These are phyloP conservation scores for Skeletonema marinoi DNA, from an alignment of 108 stramenopile genomes.

Conservation along the genomic window DNA sequence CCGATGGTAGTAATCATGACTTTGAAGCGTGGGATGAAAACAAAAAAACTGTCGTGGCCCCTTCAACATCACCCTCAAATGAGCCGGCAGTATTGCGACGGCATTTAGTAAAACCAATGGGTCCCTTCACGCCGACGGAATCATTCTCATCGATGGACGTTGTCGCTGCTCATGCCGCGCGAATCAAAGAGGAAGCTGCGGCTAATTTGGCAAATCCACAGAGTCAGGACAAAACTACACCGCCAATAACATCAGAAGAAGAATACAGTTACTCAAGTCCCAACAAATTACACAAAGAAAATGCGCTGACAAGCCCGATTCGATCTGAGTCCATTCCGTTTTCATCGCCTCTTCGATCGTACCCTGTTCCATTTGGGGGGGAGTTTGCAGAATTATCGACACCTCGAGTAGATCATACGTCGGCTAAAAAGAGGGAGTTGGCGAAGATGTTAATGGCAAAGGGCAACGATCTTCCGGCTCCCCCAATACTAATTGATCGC, in stretches of 20 bases:
- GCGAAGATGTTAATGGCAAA: neutral
- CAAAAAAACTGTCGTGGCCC: neutral
- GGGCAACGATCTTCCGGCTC: neutral
- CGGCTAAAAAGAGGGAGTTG: slow-evolving; percentile 21
- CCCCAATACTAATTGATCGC: slow-evolving; percentile 1
- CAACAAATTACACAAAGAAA: neutral
- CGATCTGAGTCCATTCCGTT: slow-evolving; percentile 2
- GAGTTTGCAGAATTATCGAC: slow-evolving; percentile 36
- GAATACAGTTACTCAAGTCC: neutral
- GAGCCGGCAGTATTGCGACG: neutral
- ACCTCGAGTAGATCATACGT: slow-evolving; percentile 44
- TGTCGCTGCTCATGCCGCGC: neutral
- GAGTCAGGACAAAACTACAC: neutral
- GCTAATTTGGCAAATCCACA: neutral
- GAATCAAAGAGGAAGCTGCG: neutral
- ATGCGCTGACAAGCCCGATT: neutral
- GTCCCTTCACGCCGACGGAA: slow-evolving; percentile 39
- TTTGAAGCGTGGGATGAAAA: neutral
- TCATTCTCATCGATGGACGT: slow-evolving; percentile 35
- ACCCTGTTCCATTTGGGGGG: slow-evolving; percentile 1
- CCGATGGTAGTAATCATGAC: neutral
- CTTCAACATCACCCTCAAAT: neutral
- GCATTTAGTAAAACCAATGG: slow-evolving; percentile 40
- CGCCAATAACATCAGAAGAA: neutral
- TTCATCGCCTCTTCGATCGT: slow-evolving; percentile 8